phyloP scores from a whole-genome alignment of 2,329 filamentous ascomycete species.

The Paraphaeosphaeria sporulosa region DNA sequence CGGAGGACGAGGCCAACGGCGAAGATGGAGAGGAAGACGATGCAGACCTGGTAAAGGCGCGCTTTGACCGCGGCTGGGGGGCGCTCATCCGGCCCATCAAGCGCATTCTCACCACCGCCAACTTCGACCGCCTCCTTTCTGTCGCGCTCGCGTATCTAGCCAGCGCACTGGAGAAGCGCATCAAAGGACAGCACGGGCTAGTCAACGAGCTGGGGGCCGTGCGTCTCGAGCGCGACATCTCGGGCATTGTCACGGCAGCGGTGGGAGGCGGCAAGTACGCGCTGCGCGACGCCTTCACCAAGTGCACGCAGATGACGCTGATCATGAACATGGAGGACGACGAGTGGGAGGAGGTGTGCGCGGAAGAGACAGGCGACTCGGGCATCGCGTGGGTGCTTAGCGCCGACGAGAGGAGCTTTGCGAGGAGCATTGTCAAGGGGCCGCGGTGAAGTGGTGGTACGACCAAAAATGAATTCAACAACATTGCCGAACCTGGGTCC shows the following conservation, averaged over 20 bases:
- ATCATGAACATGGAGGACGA: conserved; percentile 95
- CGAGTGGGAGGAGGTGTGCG: conserved; percentile 82
- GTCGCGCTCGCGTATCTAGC: conserved; percentile 78
- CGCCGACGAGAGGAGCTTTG: conserved; percentile 75
- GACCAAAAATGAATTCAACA: too few relatives aligned
- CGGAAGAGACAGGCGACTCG: conserved; percentile 57
- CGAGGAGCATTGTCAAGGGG: conserved; percentile 70
- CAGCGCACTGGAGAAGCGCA: conserved; percentile 82
- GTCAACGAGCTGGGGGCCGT: conserved; percentile 84
- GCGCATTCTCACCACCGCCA: conserved; percentile 79
- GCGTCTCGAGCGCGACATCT: conserved; percentile 83
- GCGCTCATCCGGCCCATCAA: conserved; percentile 83
- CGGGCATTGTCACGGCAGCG: conserved; percentile 70
- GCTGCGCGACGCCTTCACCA: conserved; percentile 77
- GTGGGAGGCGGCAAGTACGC: conserved; percentile 76
- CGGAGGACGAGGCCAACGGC: conserved; percentile 62
- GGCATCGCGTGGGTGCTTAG: conserved; percentile 76
- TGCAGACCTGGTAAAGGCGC: conserved; percentile 72
- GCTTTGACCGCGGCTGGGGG: conserved; percentile 88
- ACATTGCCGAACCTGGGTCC: too few relatives aligned
- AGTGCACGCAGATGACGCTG: conserved; percentile 81
- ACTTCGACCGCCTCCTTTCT: conserved; percentile 78
- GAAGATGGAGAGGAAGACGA: conserved; percentile 57
- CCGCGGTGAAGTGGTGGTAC: conserved; percentile 1
- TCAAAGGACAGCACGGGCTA: conserved; percentile 80